Evolutionary conservation across 2,329 filamentous ascomycete genomes (phyloP).

Genomic region (Cytospora schulzeri): DNA sequence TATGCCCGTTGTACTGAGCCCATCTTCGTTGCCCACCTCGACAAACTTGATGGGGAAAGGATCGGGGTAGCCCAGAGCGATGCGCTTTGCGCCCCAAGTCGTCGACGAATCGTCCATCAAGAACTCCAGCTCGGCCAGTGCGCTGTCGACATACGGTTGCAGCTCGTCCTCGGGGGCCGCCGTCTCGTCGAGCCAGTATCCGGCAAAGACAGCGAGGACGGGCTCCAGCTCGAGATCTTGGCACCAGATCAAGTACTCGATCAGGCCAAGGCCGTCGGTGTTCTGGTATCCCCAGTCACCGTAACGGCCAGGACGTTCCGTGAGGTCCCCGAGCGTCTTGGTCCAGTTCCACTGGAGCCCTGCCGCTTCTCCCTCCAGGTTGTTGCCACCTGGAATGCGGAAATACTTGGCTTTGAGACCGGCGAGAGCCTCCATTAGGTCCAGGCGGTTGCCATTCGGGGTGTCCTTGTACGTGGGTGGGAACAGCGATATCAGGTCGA

Average conservation of each 20-base stretch:
- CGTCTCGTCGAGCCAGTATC: constrained; percentile 44
- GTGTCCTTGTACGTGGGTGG: constrained; percentile 45
- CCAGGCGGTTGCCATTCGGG: constrained; percentile 50
- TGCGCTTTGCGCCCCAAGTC: constrained; percentile 49
- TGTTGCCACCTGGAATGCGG: constrained; percentile 28
- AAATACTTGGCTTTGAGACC: constrained; percentile 25
- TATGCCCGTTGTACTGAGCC: constrained; percentile 42
- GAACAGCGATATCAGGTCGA: constrained; percentile 27
- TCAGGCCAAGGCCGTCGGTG: constrained; percentile 53
- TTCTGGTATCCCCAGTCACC: constrained; percentile 46
- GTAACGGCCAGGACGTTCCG: constrained; percentile 37
- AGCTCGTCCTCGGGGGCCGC: constrained; percentile 46
- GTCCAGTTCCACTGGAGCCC: constrained; percentile 35
- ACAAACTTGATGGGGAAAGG: constrained; percentile 54
- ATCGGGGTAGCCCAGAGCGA: constrained; percentile 50
- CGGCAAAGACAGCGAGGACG: constrained; percentile 49
- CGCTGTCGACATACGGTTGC: constrained; percentile 48
- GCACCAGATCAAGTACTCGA: constrained; percentile 48
- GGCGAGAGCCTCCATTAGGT: constrained; percentile 25
- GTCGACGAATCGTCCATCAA: constrained; percentile 48
- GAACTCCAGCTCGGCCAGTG: constrained; percentile 55
- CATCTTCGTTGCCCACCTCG: constrained; percentile 59
- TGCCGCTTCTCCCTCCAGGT: constrained; percentile 21
- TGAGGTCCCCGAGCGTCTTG: constrained; percentile 43
- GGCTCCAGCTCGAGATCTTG: constrained; percentile 24